Evolutionary conservation across 2,329 filamentous ascomycete genomes (phyloP), one percentile per base, ranked within the genome.

Genomic region (Xylaria digitata): DNA sequence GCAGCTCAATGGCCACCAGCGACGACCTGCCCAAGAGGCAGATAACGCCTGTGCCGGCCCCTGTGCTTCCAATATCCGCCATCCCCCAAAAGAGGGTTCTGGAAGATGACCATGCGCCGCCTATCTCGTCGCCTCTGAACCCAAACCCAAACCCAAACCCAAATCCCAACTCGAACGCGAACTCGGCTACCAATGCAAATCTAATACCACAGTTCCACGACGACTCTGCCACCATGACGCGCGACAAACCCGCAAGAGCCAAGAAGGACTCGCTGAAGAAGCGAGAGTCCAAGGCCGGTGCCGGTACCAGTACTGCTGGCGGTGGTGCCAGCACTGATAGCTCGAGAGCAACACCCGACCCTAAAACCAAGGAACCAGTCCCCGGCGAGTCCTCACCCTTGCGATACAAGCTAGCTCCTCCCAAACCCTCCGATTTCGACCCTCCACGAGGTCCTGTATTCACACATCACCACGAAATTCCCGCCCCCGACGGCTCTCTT

Each of bases 101-200:
- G 34, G 90, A 92, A 67, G 90, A 92, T 73, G 88, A 88, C 75
- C 89, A 94, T 78, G 85, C 85, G 67, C 91, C 92, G 4, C 85
- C 89, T 13, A 84, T 93, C 1, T 88, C 91, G 2, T 94, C 92
- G 11, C 91, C 91, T 32, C 85, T 94, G 68, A 94, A 94, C 73
- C 89, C 89, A 53, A 88, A 90, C 52, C 83, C 85, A 69, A 86
- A 82, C 67, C 9, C 76, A 2, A 68, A 53, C 30, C 23, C 52
- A 23, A 30, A 34, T 21, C 2, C 32, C 19, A 61, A 55, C 11
- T 11, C 45, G 70, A 75, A 77, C 21, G 9, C 42, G 67, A 72
- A 77, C 9, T 75, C 75, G 48, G 13, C 37, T 40, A 3, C 37
- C 37, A 40, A 15, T 40, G 11, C 37, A 40, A 40, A 15, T 40